Evolutionary conservation across 768 basidiomycete species (phyloP).

Genomic region (Trametes cingulata): DNA sequence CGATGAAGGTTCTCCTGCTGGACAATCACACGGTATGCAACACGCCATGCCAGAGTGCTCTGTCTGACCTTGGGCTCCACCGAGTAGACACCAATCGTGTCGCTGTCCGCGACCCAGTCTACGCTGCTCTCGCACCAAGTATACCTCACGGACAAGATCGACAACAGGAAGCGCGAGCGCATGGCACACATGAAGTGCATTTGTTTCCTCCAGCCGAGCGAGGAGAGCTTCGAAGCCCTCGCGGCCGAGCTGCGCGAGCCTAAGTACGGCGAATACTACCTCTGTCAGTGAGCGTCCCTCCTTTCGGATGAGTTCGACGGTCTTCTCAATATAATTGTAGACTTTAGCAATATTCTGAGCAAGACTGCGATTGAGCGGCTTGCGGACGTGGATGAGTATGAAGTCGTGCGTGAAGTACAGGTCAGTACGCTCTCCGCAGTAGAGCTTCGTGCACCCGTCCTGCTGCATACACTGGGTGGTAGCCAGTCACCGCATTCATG

Average conservation of each 20-base stretch:
- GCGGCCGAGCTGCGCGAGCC: slow-evolving; percentile 85
- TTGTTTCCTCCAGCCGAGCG: slow-evolving; percentile 84
- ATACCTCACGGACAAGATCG: slow-evolving; percentile 96
- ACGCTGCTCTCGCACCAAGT: slow-evolving; percentile 92
- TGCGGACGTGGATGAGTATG: slow-evolving; percentile 93
- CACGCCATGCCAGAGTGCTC: not conserved
- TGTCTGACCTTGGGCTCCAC: not conserved
- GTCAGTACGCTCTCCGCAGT: slow-evolving; percentile 42
- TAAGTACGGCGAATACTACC: slow-evolving; percentile 96
- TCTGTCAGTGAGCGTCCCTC: slow-evolving; percentile 88
- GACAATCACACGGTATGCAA: slow-evolving; percentile 88
- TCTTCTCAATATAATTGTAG: slow-evolving; percentile 41
- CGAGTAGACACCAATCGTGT: slow-evolving; percentile 88
- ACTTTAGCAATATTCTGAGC: slow-evolving; percentile 92
- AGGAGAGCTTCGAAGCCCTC: slow-evolving; percentile 80
- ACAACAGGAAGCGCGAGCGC: slow-evolving; percentile 87
- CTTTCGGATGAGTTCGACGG: not conserved
- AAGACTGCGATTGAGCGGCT: slow-evolving; percentile 91
- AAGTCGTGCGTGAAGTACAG: slow-evolving; percentile 96
- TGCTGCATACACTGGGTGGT: too few species aligned
- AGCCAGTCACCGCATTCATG: too few species aligned
- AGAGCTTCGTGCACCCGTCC: too few species aligned
- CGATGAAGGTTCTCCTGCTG: slow-evolving; percentile 95
- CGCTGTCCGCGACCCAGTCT: slow-evolving; percentile 91
- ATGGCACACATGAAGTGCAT: slow-evolving; percentile 98